Percentiles rank a stretch among this genome's conserved stretches.
Conservation (phyloP, 257 asterid species). For the Osmanthus fragrans region DNA sequence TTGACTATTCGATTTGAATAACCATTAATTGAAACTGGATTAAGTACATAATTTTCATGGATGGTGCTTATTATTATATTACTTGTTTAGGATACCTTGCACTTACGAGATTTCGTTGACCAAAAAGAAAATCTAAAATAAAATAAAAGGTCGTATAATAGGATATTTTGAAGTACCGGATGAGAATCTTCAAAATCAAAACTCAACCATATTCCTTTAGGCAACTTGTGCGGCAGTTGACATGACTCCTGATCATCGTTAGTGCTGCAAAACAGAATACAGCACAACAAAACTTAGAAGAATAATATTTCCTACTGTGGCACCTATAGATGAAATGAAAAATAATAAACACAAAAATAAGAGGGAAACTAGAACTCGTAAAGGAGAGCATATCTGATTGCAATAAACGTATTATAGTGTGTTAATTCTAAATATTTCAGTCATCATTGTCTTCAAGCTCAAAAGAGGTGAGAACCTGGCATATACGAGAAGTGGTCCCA, state of each 20-base stretch:
- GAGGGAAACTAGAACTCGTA: not conserved
- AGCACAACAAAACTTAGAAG: slow-evolving; percentile 10
- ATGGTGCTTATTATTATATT: too few relatives aligned
- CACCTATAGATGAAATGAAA: not conserved
- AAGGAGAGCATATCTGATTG: not conserved
- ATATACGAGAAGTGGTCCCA: slow-evolving; percentile 83
- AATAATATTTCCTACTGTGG: slow-evolving; percentile 1
- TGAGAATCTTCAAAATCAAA: slow-evolving; percentile 94
- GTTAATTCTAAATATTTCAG: not conserved
- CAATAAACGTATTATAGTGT: not conserved
- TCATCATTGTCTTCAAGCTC: too few relatives aligned
- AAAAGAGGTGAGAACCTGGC: slow-evolving; percentile 53
- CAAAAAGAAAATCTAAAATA: not conserved
- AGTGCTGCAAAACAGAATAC: slow-evolving; percentile 56
- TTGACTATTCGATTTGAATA: too few relatives aligned
- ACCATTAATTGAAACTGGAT: too few relatives aligned
- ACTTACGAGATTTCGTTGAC: too few relatives aligned
- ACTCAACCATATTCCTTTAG: slow-evolving; percentile 76
- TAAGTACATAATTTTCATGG: too few relatives aligned
- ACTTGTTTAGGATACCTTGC: too few relatives aligned
- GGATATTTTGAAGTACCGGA: slow-evolving; percentile 50
- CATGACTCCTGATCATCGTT: slow-evolving; percentile 48
- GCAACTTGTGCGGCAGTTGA: slow-evolving; percentile 60
- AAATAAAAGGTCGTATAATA: not conserved
- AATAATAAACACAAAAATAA: not conserved